Base-by-base conservation (phyloP, 306 rosid genomes). In the Dicorynia guianensis region DNA sequence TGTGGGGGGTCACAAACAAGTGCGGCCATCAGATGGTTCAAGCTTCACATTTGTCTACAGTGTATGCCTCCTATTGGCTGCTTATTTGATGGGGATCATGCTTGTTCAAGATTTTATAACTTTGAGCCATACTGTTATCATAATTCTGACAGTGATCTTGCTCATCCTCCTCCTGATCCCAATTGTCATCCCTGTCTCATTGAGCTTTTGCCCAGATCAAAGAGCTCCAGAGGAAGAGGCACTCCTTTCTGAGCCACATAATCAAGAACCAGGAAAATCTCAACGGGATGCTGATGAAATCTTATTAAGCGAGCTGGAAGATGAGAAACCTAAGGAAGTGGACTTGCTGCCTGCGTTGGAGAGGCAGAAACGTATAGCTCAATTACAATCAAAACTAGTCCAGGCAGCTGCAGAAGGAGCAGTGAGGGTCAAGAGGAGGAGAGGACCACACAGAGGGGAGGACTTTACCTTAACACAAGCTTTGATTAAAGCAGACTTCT, bases 381-480 rank as follows among this genome's bases (percentile, higher is more conserved):
- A 75, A 1, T 75, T 86, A 38, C 90, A 86, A 20, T 48, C 78
- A 25, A 81, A 69, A 53, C 72, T 83, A 56, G 79, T 86, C 19
- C 90, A 83, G 62, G 90, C 90, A 7, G 90, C 90, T 3, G 90
- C 90, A 15, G 98, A 77, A 18, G 98, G 98, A 69, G 98, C 98
- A 7, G 97, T 93, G 72, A 85, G 96, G 86, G 77, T 91, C 43
- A 91, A 86, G 92, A 85, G 98, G 77, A 88, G 96, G 77, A 86
- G 86, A 40, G 90, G 97, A 63, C 97, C 97, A 17, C 94, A 5
- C 58, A 87, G 97, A 83, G 97, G 97, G 60, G 97, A 92, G 78
- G 96, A 95, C 78, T 92, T 92, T 81, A 95, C 97, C 39, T 79
- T 95, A 79, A 77, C 44, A 67, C 99, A 95, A 85, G 99, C 99